Percentiles rank a stretch among this genome's conserved stretches.
Conservation (phyloP, 495 filamentous ascomycete species). For the Schizothecium vesticola region DNA sequence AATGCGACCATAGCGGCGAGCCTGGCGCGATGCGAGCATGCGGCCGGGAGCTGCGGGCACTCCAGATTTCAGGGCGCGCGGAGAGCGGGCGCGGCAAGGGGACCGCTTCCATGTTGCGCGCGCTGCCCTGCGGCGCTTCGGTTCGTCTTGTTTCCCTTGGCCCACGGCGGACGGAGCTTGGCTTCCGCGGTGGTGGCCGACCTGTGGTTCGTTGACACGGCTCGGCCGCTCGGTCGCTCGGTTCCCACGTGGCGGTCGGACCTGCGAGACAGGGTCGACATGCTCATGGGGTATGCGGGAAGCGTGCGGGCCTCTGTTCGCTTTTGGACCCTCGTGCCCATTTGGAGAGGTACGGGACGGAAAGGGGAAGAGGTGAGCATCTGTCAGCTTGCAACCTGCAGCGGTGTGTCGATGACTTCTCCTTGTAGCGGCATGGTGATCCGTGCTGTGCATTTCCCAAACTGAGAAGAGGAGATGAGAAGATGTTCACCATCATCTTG, state of each 20-base stretch:
- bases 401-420: background rate
- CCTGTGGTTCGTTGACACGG: background rate
- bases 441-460: background rate
- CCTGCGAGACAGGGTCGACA: background rate
- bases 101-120: background rate
- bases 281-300: background rate
- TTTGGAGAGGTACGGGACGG: background rate
- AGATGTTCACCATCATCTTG: background rate
- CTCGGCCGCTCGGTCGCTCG: background rate
- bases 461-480: background rate
- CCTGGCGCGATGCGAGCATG: background rate
- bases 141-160: background rate
- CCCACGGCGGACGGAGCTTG: background rate
- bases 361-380: background rate
- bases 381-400: background rate
- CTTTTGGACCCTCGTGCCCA: background rate
- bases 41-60: background rate
- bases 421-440: background rate
- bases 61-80: background rate
- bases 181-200: background rate
- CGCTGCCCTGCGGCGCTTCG: background rate
- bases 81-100: background rate
- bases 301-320: background rate
- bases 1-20: background rate
- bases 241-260: slow-evolving; percentile 10